phyloP scores from a whole-genome alignment of 1,139 yeast species.

The Lipomyces yarrowii region DNA sequence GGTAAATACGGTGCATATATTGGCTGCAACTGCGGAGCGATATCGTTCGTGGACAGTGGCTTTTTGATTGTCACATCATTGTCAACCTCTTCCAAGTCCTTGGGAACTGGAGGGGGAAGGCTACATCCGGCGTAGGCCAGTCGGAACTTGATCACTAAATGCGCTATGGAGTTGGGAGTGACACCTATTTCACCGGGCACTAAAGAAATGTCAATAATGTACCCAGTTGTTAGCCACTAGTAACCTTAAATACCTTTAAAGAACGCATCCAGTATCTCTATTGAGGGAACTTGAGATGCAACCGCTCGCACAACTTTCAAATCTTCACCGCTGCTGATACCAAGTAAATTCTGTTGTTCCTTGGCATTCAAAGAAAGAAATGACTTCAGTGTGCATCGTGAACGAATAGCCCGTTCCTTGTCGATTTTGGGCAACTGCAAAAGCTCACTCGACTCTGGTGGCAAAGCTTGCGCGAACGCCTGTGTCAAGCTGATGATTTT shows the following conservation, averaged over 20 bases:
- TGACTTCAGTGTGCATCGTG: slow-evolving; percentile 65
- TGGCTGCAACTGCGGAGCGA: slow-evolving; percentile 66
- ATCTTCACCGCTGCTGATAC: slow-evolving; percentile 49
- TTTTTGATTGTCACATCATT: slow-evolving; percentile 62
- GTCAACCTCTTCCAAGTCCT: slow-evolving; percentile 47
- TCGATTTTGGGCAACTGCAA: slow-evolving; percentile 81
- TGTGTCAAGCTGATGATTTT: slow-evolving; percentile 70
- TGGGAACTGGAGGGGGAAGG: slow-evolving; percentile 43
- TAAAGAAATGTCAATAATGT: neutral
- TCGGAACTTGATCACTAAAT: slow-evolving; percentile 72
- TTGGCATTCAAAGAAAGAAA: slow-evolving; percentile 59
- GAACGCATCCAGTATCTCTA: slow-evolving; percentile 69
- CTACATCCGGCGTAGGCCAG: slow-evolving; percentile 66
- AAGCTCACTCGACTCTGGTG: slow-evolving; percentile 56
- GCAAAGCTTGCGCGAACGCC: slow-evolving; percentile 77
- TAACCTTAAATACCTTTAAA: slow-evolving; percentile 49
- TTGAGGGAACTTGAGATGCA: slow-evolving; percentile 68
- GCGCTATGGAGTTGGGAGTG: slow-evolving; percentile 74
- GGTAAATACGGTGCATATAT: slow-evolving; percentile 80
- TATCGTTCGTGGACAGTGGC: slow-evolving; percentile 66
- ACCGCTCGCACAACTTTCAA: slow-evolving; percentile 56
- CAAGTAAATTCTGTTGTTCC: slow-evolving; percentile 59
- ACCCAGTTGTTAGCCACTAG: neutral
- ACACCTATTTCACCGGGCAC: slow-evolving; percentile 87
- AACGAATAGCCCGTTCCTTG: slow-evolving; percentile 46